These are phyloP conservation scores for Hypoxylon sp. DNA, from an alignment of 2,329 filamentous ascomycete genomes.

Conservation along the genomic window DNA sequence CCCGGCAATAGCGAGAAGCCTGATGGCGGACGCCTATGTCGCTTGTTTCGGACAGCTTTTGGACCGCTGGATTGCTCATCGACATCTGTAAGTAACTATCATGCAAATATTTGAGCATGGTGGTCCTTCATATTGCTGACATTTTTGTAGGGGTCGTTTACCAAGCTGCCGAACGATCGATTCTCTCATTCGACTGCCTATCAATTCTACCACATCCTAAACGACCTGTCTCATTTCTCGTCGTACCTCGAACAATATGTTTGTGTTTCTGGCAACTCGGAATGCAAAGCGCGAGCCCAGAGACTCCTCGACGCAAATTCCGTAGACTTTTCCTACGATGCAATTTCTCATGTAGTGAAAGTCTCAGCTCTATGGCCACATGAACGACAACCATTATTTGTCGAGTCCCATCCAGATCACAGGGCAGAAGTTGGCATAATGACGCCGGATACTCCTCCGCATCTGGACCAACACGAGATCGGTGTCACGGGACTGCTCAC, in stretches of 20 bases:
- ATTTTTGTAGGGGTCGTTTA: conserved; percentile 73
- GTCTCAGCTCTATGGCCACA: conserved; percentile 75
- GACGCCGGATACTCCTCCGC: conserved; percentile 70
- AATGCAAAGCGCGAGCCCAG: conserved; percentile 46
- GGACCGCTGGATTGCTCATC: conserved; percentile 54
- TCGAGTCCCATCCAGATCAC: conserved; percentile 59
- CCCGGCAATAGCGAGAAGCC: conserved; percentile 59
- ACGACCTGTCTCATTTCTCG: conserved; percentile 67
- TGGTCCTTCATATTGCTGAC: conserved; percentile 65
- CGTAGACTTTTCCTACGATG: conserved; percentile 79
- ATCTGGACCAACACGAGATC: conserved; percentile 77
- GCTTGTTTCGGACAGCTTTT: conserved; percentile 51
- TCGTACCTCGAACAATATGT: conserved; percentile 60
- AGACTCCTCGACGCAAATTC: conserved; percentile 61
- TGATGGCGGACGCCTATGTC: conserved; percentile 51
- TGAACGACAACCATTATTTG: conserved; percentile 56
- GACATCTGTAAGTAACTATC: conserved; percentile 48
- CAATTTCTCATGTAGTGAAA: conserved; percentile 73
- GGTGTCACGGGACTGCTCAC: conserved; percentile 83
- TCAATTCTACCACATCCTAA: conserved; percentile 78
- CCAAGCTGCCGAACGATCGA: conserved; percentile 65
- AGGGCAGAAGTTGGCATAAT: conserved; percentile 87
- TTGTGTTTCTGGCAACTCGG: conserved; percentile 53
- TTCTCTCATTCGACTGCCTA: conserved; percentile 73
- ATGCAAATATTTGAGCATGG: conserved; percentile 52